These are phyloP conservation scores for Phytophthora syringae DNA, from an alignment of 352 stramenopile genomes.

Conservation along the genomic window DNA sequence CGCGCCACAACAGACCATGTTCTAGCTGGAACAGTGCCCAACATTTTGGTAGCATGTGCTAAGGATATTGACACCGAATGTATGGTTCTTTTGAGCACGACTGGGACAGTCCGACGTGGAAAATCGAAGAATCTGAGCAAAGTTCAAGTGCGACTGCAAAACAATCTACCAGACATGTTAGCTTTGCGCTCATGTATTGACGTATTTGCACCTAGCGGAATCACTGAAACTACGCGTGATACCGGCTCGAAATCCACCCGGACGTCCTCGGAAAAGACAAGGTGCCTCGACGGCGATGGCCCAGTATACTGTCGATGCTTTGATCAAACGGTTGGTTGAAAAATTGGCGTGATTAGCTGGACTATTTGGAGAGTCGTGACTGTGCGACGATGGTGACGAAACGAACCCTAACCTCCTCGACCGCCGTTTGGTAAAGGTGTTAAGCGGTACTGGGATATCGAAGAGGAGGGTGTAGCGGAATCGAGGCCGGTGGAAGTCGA, in stretches of 20 bases:
- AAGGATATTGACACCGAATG: no score
- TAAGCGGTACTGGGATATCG: no score
- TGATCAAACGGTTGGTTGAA: background rate
- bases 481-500: no score
- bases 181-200: constrained; percentile 13
- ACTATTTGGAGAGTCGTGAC: background rate
- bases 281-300: background rate
- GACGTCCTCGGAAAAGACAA: background rate
- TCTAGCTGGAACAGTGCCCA: no score
- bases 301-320: background rate
- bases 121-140: background rate
- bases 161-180: constrained; percentile 12
- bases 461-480: no score
- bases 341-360: background rate
- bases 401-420: no score
- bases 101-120: no score
- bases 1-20: no score
- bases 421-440: no score
- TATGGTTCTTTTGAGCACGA: no score
- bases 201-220: constrained; percentile 11
- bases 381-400: no score
- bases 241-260: background rate
- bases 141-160: constrained; percentile 20
- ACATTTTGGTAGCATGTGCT: no score
- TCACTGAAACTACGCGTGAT: background rate